Evolutionary conservation across 345 rosid species (phyloP), one percentile per base, ranked within the genome.

Genomic region (Geranium brycei): DNA sequence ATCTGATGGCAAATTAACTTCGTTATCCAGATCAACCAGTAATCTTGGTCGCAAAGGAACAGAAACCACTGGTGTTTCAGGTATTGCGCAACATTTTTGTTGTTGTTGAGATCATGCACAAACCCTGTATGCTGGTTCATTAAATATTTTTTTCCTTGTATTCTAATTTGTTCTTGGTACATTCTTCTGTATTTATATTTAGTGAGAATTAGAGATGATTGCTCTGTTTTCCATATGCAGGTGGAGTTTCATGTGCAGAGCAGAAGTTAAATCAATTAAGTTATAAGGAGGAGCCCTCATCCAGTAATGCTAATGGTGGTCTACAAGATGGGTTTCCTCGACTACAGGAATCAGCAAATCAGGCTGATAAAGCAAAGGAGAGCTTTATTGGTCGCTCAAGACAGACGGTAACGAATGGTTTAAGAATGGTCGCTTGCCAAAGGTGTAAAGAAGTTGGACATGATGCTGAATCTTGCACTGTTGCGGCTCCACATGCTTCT

Each of bases 391-490:
- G 73, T 80, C 83, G 72, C 73, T 70, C 75, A 61, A 80, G 79
- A 75, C 78, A 84, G 68, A 62, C 72, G 69, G 64, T 69, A 60
- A 64, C 70, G 19, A 64, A 69, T 65, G 76, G 78, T 51, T 76
- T 76, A 62, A 89, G 82, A 76, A 80, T 66, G 66, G 63, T 73
- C 58, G 67, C 72, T 58, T 80, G 84, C 75, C 76, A 76, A 66
- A 82, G 77, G 63, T 78, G 87, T 64, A 81, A 80, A 71, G 89
- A 79, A 76, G 67, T 38, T 69, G 80, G 93, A 51, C 95, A 85
- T 74, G 71, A 80, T 67, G 72, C 81, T 57, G 95, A 89, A 65
- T 64, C 66, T 70, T 81, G 84, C 81, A 62, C 81, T 41, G 57
- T 57, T 51, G 73, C 67, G 28, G 74, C 71, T 73, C 68, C 77